phyloP scores from a whole-genome alignment of 2,329 filamentous ascomycete genomes.

The Aspergillus fructus region DNA sequence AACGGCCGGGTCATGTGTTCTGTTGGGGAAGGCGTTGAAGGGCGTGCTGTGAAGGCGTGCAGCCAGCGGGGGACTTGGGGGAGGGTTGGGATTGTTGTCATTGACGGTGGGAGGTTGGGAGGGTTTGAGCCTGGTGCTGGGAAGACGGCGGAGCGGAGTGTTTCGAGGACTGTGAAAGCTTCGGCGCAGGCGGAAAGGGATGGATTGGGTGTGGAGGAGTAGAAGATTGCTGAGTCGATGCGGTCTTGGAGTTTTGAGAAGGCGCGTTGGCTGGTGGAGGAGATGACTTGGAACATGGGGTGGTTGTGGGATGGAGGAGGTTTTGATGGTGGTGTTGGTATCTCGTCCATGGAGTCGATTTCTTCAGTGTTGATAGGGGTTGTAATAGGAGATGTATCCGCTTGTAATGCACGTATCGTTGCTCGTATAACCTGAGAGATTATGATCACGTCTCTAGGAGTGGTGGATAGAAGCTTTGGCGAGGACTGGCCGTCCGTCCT shows the following conservation, averaged over 20 bases:
- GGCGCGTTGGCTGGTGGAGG: neutral
- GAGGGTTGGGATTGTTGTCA: neutral
- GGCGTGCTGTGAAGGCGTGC: neutral
- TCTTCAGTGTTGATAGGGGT: neutral
- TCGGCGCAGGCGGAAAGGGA: conserved; percentile 1
- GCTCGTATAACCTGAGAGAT: neutral
- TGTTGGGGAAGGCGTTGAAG: neutral
- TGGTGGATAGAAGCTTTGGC: neutral
- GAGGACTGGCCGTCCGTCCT: neutral
- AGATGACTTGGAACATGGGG: neutral
- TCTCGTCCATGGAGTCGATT: neutral
- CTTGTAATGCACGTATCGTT: neutral
- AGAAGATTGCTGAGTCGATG: neutral
- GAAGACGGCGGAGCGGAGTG: neutral
- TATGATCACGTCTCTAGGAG: neutral
- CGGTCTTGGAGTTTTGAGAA: neutral
- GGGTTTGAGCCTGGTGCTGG: neutral
- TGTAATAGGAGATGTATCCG: neutral
- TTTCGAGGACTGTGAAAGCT: neutral
- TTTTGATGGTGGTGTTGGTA: neutral
- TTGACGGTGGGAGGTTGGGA: neutral
- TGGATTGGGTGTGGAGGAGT: neutral
- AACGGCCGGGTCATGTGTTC: neutral
- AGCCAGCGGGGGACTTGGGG: neutral
- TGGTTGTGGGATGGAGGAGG: neutral